A percentile compares a stretch with the other conserved stretches of the same genome.
Conservation (phyloP, 805 yeast genomes). For the Kodamaea kaohsiungensis region DNA sequence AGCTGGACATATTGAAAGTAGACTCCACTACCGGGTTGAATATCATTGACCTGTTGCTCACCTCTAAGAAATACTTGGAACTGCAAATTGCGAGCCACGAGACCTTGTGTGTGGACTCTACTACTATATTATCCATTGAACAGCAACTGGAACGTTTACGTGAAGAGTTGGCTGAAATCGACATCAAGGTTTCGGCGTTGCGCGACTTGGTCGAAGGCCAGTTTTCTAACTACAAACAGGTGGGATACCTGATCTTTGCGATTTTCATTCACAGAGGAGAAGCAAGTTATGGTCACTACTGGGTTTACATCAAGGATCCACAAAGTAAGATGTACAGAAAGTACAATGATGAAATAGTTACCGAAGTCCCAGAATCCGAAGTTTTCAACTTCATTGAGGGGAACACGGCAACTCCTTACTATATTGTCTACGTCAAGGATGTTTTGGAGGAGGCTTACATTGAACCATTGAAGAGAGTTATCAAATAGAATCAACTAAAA, state of each 20-base stretch:
- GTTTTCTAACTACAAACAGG: slow-evolving; percentile 57
- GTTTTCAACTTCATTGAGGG: slow-evolving; percentile 65
- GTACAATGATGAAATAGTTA: slow-evolving; percentile 94
- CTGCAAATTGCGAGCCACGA: slow-evolving; percentile 39
- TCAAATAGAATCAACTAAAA: not conserved
- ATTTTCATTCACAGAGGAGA: slow-evolving; percentile 94
- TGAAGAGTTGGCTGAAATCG: slow-evolving; percentile 43
- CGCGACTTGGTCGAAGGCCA: slow-evolving; percentile 55
- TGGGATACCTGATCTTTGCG: slow-evolving; percentile 85
- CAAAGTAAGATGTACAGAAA: slow-evolving; percentile 70
- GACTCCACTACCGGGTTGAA: slow-evolving; percentile 39
- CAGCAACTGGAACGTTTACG: slow-evolving; percentile 49
- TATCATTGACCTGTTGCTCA: slow-evolving; percentile 45
- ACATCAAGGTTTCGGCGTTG: slow-evolving; percentile 43
- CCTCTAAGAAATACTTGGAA: slow-evolving; percentile 58
- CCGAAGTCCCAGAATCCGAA: slow-evolving; percentile 67
- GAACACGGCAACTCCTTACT: slow-evolving; percentile 93
- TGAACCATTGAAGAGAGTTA: slow-evolving; percentile 62
- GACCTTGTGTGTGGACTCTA: slow-evolving; percentile 38
- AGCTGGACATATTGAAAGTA: slow-evolving; percentile 40
- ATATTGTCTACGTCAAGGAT: slow-evolving; percentile 77
- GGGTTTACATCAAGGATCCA: slow-evolving; percentile 89
- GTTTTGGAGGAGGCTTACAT: slow-evolving; percentile 53
- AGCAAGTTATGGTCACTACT: slow-evolving; percentile 95
- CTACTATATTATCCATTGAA: slow-evolving; percentile 50